These are phyloP conservation scores for Aspergillus brunneoviolaceus DNA, from an alignment of 2,329 filamentous ascomycete genomes.

Conservation along the genomic window DNA sequence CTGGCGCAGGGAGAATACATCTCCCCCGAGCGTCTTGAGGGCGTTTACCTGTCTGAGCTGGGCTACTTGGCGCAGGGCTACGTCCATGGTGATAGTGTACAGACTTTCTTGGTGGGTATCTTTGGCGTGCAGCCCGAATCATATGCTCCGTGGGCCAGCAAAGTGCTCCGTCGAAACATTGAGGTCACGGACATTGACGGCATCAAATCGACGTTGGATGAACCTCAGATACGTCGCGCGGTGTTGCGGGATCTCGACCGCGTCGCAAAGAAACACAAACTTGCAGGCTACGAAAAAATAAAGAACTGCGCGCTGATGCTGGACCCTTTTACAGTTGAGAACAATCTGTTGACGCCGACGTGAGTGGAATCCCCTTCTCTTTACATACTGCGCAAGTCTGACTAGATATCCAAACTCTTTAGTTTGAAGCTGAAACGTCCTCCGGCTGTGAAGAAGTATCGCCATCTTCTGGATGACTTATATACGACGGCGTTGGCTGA, in stretches of 20 bases:
- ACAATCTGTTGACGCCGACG: conserved; percentile 67
- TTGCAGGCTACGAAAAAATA: conserved; percentile 87
- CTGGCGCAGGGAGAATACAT: conserved; percentile 97
- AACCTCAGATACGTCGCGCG: conserved; percentile 70
- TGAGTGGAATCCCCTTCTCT: conserved; percentile 30
- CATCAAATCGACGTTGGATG: conserved; percentile 64
- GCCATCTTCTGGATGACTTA: conserved; percentile 58
- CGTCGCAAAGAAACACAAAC: conserved; percentile 78
- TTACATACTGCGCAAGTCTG: neutral
- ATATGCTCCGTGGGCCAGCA: conserved; percentile 79
- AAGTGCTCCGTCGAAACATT: conserved; percentile 69
- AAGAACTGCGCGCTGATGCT: conserved; percentile 71
- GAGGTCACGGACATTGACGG: conserved; percentile 62
- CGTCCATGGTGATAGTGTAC: conserved; percentile 83
- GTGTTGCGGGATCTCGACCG: conserved; percentile 76
- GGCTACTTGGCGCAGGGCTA: conserved; percentile 77
- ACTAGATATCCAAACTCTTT: conserved; percentile 18
- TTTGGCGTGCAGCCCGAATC: conserved; percentile 83
- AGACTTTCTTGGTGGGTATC: conserved; percentile 79
- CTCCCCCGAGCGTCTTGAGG: conserved; percentile 94
- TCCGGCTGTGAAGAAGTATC: conserved; percentile 63
- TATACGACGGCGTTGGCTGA: conserved; percentile 56
- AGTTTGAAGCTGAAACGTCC: conserved; percentile 72
- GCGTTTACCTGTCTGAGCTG: conserved; percentile 81
- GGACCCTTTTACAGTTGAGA: conserved; percentile 91